These are phyloP conservation scores for Ajuga reptans DNA, from an alignment of 305 asterid species.

Conservation along the genomic window DNA sequence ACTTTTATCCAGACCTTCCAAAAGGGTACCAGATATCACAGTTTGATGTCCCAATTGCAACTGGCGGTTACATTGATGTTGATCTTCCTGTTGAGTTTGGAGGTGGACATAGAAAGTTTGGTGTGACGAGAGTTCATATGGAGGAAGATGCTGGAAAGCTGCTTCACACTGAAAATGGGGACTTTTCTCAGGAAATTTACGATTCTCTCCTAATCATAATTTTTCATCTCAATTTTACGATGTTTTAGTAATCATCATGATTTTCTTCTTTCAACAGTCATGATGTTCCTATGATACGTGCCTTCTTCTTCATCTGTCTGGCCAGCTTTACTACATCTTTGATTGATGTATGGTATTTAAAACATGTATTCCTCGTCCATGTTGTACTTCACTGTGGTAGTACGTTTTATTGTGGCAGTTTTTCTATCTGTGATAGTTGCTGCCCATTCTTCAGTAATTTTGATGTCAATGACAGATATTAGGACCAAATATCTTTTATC, in stretches of 20 bases:
- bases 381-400: neutral
- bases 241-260: neutral
- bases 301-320: neutral
- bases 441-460: neutral
- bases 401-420: neutral
- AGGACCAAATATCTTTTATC: neutral
- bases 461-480: neutral
- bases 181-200: slow-evolving; percentile 66
- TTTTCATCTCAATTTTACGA: neutral
- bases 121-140: slow-evolving; percentile 94
- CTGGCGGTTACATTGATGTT: slow-evolving; percentile 69
- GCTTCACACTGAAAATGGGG: slow-evolving; percentile 71
- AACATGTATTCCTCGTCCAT: neutral
- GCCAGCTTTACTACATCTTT: neutral
- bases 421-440: neutral
- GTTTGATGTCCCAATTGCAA: slow-evolving; percentile 83
- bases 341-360: neutral
- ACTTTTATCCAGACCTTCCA: slow-evolving; percentile 94
- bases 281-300: neutral
- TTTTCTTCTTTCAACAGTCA: neutral
- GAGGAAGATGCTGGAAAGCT: slow-evolving; percentile 99
- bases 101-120: slow-evolving; percentile 90
- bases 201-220: neutral
- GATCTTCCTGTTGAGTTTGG: slow-evolving; percentile 94
- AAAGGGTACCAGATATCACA: slow-evolving; percentile 98